Evolutionary conservation across 768 basidiomycete genomes (phyloP).

Genomic region (Tulasnella sp.): DNA sequence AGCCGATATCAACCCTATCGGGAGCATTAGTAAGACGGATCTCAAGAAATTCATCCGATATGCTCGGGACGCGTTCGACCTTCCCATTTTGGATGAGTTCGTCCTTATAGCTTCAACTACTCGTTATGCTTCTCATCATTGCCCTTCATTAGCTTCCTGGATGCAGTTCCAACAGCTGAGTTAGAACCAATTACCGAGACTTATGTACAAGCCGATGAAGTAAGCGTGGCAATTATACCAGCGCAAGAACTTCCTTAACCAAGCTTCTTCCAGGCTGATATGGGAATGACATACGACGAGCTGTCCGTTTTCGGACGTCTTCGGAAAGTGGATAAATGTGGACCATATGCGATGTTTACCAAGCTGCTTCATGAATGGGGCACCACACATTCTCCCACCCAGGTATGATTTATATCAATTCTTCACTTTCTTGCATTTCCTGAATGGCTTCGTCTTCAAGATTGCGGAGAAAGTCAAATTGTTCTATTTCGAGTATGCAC

Average conservation of each 20-base stretch:
- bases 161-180: constrained; percentile 89
- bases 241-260: not conserved
- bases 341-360: constrained; percentile 94
- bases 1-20: constrained; percentile 98
- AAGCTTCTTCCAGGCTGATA: constrained; percentile 52
- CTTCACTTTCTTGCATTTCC: not conserved
- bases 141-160: constrained; percentile 53
- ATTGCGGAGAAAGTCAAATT: constrained; percentile 95
- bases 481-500: constrained; percentile 93
- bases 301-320: constrained; percentile 85
- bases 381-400: constrained; percentile 59
- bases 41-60: constrained; percentile 90
- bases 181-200: constrained; percentile 88
- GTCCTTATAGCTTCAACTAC: constrained; percentile 15
- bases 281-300: constrained; percentile 99
- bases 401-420: constrained; percentile 36
- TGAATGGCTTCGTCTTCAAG: constrained; percentile 28
- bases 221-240: constrained; percentile 22
- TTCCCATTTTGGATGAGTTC: constrained; percentile 72
- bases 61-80: constrained; percentile 60
- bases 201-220: constrained; percentile 94
- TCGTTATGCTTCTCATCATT: not conserved
- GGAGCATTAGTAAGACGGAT: constrained; percentile 95
- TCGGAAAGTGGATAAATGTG: constrained; percentile 93
- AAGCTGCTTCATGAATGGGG: constrained; percentile 95